phyloP scores from a whole-genome alignment of 2,329 filamentous ascomycete species.

The Didymella segeticola region DNA sequence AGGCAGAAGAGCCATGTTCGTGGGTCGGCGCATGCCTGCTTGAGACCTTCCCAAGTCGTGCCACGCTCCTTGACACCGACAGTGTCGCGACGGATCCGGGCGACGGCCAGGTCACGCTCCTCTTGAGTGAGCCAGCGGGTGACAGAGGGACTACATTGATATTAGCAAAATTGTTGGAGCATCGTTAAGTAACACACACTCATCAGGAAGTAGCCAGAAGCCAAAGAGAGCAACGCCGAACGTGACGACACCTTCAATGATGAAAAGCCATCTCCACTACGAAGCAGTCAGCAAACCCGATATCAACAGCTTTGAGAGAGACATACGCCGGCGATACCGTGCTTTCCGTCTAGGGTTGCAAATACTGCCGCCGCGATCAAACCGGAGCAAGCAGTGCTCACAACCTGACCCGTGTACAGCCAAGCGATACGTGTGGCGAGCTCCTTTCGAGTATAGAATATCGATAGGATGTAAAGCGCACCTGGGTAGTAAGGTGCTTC shows the following conservation, averaged over 20 bases:
- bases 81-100: conserved; percentile 53
- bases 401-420: conserved; percentile 20
- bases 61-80: conserved; percentile 53
- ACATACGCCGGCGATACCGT: no score
- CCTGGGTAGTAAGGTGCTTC: conserved; percentile 63
- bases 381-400: conserved; percentile 20
- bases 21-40: conserved; percentile 59
- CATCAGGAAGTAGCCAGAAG: conserved; percentile 51
- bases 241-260: conserved; percentile 37
- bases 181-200: no score
- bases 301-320: no score
- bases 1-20: conserved; percentile 61
- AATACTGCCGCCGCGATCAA: conserved; percentile 28
- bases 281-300: no score
- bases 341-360: conserved; percentile 20
- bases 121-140: conserved; percentile 55
- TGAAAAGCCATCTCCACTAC: conserved; percentile 19
- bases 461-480: conserved; percentile 65
- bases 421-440: conserved; percentile 31
- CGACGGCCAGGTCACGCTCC: conserved; percentile 50
- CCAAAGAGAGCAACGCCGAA: conserved; percentile 36
- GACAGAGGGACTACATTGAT: conserved; percentile 41
- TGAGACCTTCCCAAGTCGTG: conserved; percentile 56
- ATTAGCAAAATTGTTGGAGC: no score
- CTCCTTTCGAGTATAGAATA: conserved; percentile 67